Percentiles rank a stretch among this genome's conserved stretches.
phyloP scores from a whole-genome alignment of 1,139 yeast genomes.

The Maudiozyma humilis region DNA sequence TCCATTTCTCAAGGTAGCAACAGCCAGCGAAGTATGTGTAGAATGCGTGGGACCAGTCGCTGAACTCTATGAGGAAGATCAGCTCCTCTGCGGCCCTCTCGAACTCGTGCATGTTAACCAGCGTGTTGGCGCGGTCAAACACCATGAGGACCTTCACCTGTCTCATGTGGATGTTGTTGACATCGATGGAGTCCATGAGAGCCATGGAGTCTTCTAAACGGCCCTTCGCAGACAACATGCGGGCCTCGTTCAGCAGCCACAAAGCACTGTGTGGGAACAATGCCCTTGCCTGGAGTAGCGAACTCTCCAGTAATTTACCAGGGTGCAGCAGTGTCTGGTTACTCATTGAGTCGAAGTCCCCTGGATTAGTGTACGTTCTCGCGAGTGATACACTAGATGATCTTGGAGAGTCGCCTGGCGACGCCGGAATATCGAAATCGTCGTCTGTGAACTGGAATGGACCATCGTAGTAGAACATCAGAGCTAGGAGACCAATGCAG shows the following conservation, averaged over 20 bases:
- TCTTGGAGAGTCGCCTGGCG: not conserved
- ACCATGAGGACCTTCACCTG: constrained; percentile 83
- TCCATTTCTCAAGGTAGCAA: constrained; percentile 75
- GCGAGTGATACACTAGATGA: not conserved
- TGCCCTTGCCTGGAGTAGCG: constrained; percentile 54
- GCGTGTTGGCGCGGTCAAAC: constrained; percentile 77
- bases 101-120: constrained; percentile 66
- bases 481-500: constrained; percentile 72
- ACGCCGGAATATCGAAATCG: constrained; percentile 57
- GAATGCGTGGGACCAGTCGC: constrained; percentile 87
- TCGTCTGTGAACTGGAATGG: constrained; percentile 90
- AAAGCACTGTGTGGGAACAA: constrained; percentile 82
- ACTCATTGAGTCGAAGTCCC: constrained; percentile 31
- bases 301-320: constrained; percentile 41
- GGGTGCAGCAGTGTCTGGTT: constrained; percentile 45
- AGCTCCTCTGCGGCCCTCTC: constrained; percentile 78
- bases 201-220: constrained; percentile 62
- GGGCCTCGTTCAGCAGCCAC: constrained; percentile 86
- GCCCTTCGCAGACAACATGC: constrained; percentile 77
- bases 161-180: constrained; percentile 65
- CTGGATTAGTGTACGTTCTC: constrained; percentile 1
- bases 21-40: constrained; percentile 81
- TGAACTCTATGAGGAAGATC: constrained; percentile 57
- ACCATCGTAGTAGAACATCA: constrained; percentile 85
- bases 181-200: constrained; percentile 65